These are phyloP conservation scores for Amorphotheca resinae DNA, from an alignment of 495 filamentous ascomycete genomes.

Conservation along the genomic window DNA sequence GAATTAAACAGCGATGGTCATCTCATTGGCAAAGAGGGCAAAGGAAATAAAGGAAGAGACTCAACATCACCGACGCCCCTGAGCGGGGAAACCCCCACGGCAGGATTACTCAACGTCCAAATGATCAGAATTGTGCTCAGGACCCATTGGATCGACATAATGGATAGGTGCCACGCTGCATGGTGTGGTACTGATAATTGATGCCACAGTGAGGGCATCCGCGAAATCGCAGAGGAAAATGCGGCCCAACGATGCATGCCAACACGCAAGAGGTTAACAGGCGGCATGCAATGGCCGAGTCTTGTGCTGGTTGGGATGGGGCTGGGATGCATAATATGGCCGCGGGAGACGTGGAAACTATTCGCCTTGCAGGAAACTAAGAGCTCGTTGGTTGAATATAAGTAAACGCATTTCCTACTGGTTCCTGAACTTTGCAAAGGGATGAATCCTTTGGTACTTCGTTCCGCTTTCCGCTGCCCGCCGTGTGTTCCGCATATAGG, in stretches of 20 bases:
- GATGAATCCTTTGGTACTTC: constrained; percentile 8
- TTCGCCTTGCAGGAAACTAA: constrained; percentile 12
- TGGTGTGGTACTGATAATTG: constrained; percentile 24
- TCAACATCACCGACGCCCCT: constrained; percentile 16
- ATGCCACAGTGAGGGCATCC: constrained; percentile 19
- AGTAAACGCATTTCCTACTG: constrained; percentile 16
- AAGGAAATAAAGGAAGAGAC: constrained; percentile 14
- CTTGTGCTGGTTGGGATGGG: constrained; percentile 5
- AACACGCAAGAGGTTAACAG: constrained; percentile 23
- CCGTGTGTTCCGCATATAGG: constrained; percentile 3
- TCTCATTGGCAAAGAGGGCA: constrained; percentile 24
- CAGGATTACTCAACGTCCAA: constrained; percentile 27
- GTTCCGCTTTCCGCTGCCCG: constrained; percentile 6
- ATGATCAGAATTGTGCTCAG: constrained; percentile 31
- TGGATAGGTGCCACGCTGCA: constrained; percentile 42
- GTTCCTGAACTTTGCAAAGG: constrained; percentile 18
- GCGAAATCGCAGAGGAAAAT: constrained; percentile 22
- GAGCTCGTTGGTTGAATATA: constrained; percentile 17
- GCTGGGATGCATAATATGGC: constrained; percentile 5
- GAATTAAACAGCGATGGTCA: constrained; percentile 21
- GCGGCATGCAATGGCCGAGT: constrained; percentile 10
- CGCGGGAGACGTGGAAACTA: constrained; percentile 11
- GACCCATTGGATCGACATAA: constrained; percentile 26
- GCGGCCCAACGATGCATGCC: constrained; percentile 24
- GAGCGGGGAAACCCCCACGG: constrained; percentile 20